Percentiles rank a stretch among this genome's conserved stretches.
These are phyloP conservation scores for Chaetomium fimeti DNA, from an alignment of 495 filamentous ascomycete genomes.

Conservation along the genomic window DNA sequence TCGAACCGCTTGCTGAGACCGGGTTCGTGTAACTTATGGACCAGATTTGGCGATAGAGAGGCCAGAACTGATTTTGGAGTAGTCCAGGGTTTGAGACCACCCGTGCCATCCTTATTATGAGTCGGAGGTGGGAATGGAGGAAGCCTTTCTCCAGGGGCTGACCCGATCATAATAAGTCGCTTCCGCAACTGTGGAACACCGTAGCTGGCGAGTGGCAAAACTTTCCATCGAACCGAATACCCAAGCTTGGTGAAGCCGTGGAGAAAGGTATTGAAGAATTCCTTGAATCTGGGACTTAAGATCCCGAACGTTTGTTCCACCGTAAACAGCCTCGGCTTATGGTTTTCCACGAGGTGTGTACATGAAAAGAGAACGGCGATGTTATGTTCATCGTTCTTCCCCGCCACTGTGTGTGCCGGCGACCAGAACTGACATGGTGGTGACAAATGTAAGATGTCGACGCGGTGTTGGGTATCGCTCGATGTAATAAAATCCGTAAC, in stretches of 20 bases:
- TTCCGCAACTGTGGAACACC: conserved; percentile 44
- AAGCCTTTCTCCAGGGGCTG: conserved; percentile 72
- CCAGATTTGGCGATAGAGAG: conserved; percentile 51
- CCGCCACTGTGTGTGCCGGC: conserved; percentile 65
- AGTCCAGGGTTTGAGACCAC: conserved; percentile 31
- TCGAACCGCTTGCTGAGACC: conserved; percentile 22
- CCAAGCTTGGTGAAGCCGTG: conserved; percentile 61
- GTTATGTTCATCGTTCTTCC: conserved; percentile 70
- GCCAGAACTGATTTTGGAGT: conserved; percentile 35
- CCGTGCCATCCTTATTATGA: conserved; percentile 55
- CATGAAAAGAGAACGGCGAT: conserved; percentile 68
- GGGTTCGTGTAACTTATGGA: conserved; percentile 31
- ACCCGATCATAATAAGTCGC: conserved; percentile 74
- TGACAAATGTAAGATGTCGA: conserved; percentile 77
- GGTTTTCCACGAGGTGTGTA: conserved; percentile 54
- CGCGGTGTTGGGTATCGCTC: conserved; percentile 32
- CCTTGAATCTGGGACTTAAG: conserved; percentile 47
- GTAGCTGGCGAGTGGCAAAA: conserved; percentile 49
- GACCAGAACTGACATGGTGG: conserved; percentile 86
- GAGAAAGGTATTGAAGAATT: conserved; percentile 61
- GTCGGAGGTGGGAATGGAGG: conserved; percentile 68
- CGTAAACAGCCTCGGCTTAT: conserved; percentile 70
- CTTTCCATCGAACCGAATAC: conserved; percentile 64
- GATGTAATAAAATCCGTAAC: conserved; percentile 50
- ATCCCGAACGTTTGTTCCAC: conserved; percentile 82